Percentiles rank a stretch among this genome's conserved stretches.
phyloP scores from a whole-genome alignment of 352 stramenopile genomes.

The Hyaloperonospora arabidopsidis region DNA sequence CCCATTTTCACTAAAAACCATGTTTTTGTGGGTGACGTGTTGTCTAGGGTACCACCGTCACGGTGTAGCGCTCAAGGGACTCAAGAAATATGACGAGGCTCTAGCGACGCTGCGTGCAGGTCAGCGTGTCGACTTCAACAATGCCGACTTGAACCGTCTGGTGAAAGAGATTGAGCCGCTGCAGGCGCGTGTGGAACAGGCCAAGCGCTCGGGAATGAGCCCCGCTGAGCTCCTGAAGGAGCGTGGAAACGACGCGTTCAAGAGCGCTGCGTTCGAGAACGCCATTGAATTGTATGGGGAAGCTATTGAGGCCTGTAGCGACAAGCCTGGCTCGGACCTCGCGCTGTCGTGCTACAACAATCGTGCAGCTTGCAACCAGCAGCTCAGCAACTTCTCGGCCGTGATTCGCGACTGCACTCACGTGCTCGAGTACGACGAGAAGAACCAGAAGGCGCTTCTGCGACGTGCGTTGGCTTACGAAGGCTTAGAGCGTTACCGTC shows the following conservation, averaged over 20 bases:
- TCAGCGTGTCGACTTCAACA: constrained; percentile 79
- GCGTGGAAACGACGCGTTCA: constrained; percentile 90
- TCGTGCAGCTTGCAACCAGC: constrained; percentile 93
- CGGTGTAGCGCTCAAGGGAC: constrained; percentile 85
- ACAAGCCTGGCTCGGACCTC: constrained; percentile 69
- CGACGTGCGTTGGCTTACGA: constrained; percentile 92
- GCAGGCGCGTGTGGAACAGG: constrained; percentile 49
- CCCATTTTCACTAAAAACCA: constrained; percentile 5
- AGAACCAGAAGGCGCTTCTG: constrained; percentile 94
- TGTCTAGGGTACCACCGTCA: constrained; percentile 91
- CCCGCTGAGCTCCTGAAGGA: constrained; percentile 89
- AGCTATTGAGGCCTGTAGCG: constrained; percentile 75
- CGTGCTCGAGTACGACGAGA: constrained; percentile 89
- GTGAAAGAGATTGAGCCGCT: constrained; percentile 79
- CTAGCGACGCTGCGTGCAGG: constrained; percentile 63
- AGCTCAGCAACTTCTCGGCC: constrained; percentile 94
- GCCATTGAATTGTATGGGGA: constrained; percentile 91
- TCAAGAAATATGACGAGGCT: constrained; percentile 77
- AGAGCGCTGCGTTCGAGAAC: constrained; percentile 83
- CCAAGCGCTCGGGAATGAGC: constrained; percentile 65
- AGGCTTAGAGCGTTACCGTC: constrained; percentile 90
- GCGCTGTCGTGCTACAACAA: constrained; percentile 93
- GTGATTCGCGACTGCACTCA: constrained; percentile 92
- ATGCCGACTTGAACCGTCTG: constrained; percentile 75
- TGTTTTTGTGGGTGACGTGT: constrained; percentile 2